These are phyloP conservation scores for Lathyrus tuberosus DNA, from an alignment of 306 rosid species.

Conservation along the genomic window DNA sequence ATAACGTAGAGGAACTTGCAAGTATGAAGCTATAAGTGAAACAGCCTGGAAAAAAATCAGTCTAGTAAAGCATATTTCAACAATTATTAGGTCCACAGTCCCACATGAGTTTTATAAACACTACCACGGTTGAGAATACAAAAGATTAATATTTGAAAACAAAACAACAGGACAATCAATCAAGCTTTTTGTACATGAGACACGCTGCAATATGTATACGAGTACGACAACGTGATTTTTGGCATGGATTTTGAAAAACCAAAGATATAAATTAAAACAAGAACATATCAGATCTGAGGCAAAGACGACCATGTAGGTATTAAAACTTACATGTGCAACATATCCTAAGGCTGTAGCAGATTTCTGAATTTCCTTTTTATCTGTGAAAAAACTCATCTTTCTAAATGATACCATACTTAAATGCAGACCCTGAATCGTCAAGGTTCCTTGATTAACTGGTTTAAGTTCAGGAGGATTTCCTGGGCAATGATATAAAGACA, in stretches of 20 bases:
- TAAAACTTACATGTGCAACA: slow-evolving; percentile 77
- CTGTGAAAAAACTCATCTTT: slow-evolving; percentile 83
- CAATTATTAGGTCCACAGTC: slow-evolving; percentile 36
- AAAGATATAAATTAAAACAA: slow-evolving; percentile 5
- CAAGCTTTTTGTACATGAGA: slow-evolving; percentile 14
- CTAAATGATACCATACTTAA: slow-evolving; percentile 81
- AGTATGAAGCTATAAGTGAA: slow-evolving; percentile 77
- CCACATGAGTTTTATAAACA: slow-evolving; percentile 18
- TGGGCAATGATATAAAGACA: slow-evolving; percentile 42
- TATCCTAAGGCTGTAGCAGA: slow-evolving; percentile 95
- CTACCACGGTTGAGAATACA: slow-evolving; percentile 24
- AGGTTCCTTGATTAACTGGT: slow-evolving; percentile 69
- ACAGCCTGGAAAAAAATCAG: slow-evolving; percentile 71
- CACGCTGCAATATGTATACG: not conserved
- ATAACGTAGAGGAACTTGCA: slow-evolving; percentile 89
- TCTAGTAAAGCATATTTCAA: slow-evolving; percentile 43
- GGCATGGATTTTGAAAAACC: not conserved
- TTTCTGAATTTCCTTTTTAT: slow-evolving; percentile 88
- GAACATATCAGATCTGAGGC: slow-evolving; percentile 21
- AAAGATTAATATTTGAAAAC: slow-evolving; percentile 13
- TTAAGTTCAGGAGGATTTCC: slow-evolving; percentile 68
- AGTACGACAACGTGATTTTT: not conserved
- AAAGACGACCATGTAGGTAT: slow-evolving; percentile 13
- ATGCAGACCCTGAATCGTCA: slow-evolving; percentile 87
- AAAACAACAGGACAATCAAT: slow-evolving; percentile 34